Percentiles rank a stretch among this genome's conserved stretches.
Evolutionary conservation across 352 stramenopile genomes (phyloP).

Genomic region (Thalassiosira gravida): DNA sequence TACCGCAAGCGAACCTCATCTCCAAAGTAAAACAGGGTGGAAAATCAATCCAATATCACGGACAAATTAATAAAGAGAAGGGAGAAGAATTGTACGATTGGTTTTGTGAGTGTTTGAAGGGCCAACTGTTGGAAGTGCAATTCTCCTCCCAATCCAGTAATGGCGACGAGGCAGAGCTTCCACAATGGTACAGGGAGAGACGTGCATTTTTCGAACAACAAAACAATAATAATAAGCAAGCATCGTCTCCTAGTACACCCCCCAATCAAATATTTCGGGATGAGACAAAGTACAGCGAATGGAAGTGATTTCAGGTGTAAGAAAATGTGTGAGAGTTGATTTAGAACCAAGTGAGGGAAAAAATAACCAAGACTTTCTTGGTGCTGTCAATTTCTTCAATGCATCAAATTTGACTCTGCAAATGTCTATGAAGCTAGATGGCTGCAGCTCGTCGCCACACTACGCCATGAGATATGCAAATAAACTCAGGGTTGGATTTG

Average conservation of each 20-base stretch:
- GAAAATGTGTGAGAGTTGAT: too few relatives aligned
- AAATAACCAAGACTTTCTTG: too few relatives aligned
- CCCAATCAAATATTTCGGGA: constrained; percentile 53
- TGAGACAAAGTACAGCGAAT: constrained; percentile 38
- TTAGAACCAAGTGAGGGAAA: too few relatives aligned
- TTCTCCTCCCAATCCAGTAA: constrained; percentile 20
- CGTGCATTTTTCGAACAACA: constrained; percentile 26
- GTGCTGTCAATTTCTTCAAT: too few relatives aligned
- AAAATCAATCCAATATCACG: constrained; percentile 76
- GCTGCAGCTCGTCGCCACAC: too few relatives aligned
- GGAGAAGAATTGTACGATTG: constrained; percentile 60
- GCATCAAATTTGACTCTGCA: too few relatives aligned
- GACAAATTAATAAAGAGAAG: constrained; percentile 66
- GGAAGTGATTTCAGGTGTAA: constrained; percentile 56
- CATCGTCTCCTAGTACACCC: constrained; percentile 8
- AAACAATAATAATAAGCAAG: constrained; percentile 24
- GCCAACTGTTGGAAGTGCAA: constrained; percentile 55
- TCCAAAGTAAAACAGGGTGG: constrained; percentile 56
- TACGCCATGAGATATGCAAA: too few relatives aligned
- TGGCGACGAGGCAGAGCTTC: constrained; percentile 26
- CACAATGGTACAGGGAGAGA: constrained; percentile 38
- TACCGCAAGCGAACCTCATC: constrained; percentile 73
- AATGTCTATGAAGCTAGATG: too few relatives aligned
- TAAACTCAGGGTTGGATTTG: too few relatives aligned
- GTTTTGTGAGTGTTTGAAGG: constrained; percentile 53